phyloP scores from a whole-genome alignment of 139 green algal genomes.

The Chlamydomonas applanata region DNA sequence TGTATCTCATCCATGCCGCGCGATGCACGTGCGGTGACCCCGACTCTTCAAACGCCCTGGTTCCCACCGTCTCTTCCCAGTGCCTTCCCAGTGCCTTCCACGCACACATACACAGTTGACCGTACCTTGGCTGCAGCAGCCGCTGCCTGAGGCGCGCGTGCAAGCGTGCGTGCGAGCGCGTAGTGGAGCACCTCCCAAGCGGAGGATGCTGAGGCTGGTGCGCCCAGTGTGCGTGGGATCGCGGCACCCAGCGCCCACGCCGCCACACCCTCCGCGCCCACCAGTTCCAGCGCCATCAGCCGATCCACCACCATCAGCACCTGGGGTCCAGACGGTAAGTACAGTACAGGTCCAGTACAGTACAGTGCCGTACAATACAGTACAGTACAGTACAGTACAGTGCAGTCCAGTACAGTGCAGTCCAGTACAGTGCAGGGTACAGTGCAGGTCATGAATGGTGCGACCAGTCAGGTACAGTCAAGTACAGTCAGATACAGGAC shows the following conservation, averaged over 20 bases:
- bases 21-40: too few relatives aligned
- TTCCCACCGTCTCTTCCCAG: too few relatives aligned
- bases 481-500: not conserved
- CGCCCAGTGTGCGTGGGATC: not conserved
- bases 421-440: too few relatives aligned
- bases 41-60: too few relatives aligned
- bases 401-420: too few relatives aligned
- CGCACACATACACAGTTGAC: not conserved
- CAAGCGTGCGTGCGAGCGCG: conserved; percentile 15
- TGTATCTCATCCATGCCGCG: too few relatives aligned
- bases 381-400: too few relatives aligned
- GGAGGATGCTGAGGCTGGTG: not conserved
- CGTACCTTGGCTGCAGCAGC: not conserved
- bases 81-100: too few relatives aligned
- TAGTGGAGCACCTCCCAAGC: conserved; percentile 41
- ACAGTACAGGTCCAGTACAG: not conserved
- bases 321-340: not conserved
- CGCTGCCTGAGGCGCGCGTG: not conserved
- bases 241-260: conserved; percentile 17
- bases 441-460: not conserved
- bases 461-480: too few relatives aligned
- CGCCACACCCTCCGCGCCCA: conserved; percentile 22
- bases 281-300: conserved; percentile 58
- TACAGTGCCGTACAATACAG: too few relatives aligned
- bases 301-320: conserved; percentile 65